Percentiles rank a stretch among this genome's conserved stretches.
Evolutionary conservation across 2,329 filamentous ascomycete species (phyloP).

Genomic region (Ceratocystis albifundus): DNA sequence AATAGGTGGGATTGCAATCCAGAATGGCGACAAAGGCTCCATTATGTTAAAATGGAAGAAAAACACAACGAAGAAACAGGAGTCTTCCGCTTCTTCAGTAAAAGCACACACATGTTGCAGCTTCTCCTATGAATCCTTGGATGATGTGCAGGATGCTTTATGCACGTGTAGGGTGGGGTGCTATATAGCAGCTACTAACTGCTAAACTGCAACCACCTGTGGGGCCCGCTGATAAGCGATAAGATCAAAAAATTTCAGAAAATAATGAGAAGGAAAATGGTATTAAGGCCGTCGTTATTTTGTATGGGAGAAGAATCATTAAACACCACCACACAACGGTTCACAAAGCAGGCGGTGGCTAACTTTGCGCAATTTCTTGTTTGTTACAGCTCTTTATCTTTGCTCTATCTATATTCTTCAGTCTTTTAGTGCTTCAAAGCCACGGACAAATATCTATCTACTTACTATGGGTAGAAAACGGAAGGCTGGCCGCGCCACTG

Average conservation of each 20-base stretch:
- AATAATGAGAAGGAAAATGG: constrained; percentile 1
- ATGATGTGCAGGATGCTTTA: not conserved
- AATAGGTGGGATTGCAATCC: constrained; percentile 28
- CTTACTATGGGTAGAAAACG: constrained; percentile 59
- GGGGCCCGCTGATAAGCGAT: constrained; percentile 18
- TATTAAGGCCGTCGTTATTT: not conserved
- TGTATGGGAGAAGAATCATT: constrained; percentile 7
- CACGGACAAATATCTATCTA: constrained; percentile 22
- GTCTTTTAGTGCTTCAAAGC: not conserved
- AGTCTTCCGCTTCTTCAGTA: not conserved
- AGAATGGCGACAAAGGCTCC: constrained; percentile 23
- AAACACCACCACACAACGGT: not conserved
- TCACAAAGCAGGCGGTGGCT: not conserved
- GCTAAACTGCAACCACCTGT: constrained; percentile 3
- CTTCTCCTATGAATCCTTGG: not conserved
- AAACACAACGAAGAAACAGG: not conserved
- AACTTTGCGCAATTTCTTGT: not conserved
- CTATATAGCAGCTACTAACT: not conserved
- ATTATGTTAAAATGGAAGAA: not conserved
- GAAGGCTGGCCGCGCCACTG: constrained; percentile 50
- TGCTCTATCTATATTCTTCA: not conserved
- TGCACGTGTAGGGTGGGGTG: not conserved
- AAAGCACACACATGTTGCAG: not conserved
- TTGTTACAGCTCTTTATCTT: not conserved
- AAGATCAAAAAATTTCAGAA: constrained; percentile 19